Conservation (phyloP, 495 filamentous ascomycete genomes). For the Pseudomonodictys pantanalensis region DNA sequence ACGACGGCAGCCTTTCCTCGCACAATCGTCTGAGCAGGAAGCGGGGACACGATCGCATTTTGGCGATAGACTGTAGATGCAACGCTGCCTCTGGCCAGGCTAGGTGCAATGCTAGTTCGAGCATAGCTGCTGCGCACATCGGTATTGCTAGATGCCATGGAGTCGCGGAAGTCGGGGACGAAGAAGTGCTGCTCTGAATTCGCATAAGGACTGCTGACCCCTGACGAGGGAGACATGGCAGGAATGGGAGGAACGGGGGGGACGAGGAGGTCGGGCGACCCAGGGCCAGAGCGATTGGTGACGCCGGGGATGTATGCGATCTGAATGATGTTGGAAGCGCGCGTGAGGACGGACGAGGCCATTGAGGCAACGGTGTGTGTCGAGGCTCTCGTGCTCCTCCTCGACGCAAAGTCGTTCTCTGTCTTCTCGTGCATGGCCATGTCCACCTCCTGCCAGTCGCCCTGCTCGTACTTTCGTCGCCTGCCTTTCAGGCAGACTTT, state of each 20-base stretch:
- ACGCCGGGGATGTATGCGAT: slow-evolving; percentile 98
- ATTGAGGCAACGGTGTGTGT: slow-evolving; percentile 88
- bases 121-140: slow-evolving; percentile 64
- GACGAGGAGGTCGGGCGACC: slow-evolving; percentile 77
- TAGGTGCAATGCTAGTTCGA: slow-evolving; percentile 55
- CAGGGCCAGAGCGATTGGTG: slow-evolving; percentile 82
- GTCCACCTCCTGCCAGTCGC: slow-evolving; percentile 54
- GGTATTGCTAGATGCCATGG: slow-evolving; percentile 67
- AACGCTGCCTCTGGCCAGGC: slow-evolving; percentile 70
- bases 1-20: slow-evolving; percentile 86
- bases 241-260: slow-evolving; percentile 93
- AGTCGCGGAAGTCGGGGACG: slow-evolving; percentile 88
- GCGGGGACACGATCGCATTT: slow-evolving; percentile 74
- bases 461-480: slow-evolving; percentile 58
- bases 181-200: slow-evolving; percentile 84
- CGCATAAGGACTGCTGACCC: slow-evolving; percentile 53
- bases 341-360: slow-evolving; percentile 90
- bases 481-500: slow-evolving; percentile 80
- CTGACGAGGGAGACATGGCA: slow-evolving; percentile 48
- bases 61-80: slow-evolving; percentile 90
- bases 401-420: slow-evolving; percentile 55
- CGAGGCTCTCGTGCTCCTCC: slow-evolving; percentile 65
- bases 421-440: slow-evolving; percentile 50
- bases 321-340: slow-evolving; percentile 97
- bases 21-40: slow-evolving; percentile 79